These are phyloP conservation scores for Talaromyces sp. DNA, from an alignment of 2,329 filamentous ascomycete genomes.

Conservation along the genomic window DNA sequence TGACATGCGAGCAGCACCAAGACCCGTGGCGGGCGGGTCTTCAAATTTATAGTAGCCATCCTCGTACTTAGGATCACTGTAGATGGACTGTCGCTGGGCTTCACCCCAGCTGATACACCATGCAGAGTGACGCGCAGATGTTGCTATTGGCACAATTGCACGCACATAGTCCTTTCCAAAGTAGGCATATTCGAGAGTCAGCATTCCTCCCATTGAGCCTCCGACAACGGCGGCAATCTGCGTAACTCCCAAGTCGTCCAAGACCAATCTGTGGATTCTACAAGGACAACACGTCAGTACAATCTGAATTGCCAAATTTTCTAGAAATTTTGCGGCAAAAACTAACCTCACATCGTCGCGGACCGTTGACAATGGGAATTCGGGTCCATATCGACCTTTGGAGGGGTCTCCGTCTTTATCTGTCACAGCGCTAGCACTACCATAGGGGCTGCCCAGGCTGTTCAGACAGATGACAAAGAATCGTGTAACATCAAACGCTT, in stretches of 20 bases:
- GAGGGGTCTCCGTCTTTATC: constrained; percentile 72
- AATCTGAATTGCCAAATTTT: neutral
- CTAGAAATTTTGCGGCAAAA: neutral
- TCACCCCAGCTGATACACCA: constrained; percentile 59
- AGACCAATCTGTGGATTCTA: constrained; percentile 50
- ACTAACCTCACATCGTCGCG: constrained; percentile 88
- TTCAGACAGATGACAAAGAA: constrained; percentile 53
- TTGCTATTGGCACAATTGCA: constrained; percentile 52
- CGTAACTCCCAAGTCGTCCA: constrained; percentile 51
- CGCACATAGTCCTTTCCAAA: constrained; percentile 60
- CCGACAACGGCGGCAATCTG: constrained; percentile 52
- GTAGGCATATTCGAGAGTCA: constrained; percentile 60
- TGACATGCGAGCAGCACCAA: constrained; percentile 94
- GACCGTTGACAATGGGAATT: constrained; percentile 93
- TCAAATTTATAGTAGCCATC: constrained; percentile 90
- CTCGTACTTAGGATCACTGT: constrained; percentile 96
- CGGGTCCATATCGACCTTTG: constrained; percentile 80
- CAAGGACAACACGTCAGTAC: neutral
- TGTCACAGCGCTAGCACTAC: constrained; percentile 58
- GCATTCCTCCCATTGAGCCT: constrained; percentile 57
- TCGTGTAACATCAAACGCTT: constrained; percentile 49
- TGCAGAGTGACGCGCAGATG: constrained; percentile 51
- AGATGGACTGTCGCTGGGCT: constrained; percentile 65
- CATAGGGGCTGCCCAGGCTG: constrained; percentile 52
- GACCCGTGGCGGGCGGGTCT: constrained; percentile 78